phyloP scores from a whole-genome alignment of 2,329 filamentous ascomycete species.

The Xylaria sp. region DNA sequence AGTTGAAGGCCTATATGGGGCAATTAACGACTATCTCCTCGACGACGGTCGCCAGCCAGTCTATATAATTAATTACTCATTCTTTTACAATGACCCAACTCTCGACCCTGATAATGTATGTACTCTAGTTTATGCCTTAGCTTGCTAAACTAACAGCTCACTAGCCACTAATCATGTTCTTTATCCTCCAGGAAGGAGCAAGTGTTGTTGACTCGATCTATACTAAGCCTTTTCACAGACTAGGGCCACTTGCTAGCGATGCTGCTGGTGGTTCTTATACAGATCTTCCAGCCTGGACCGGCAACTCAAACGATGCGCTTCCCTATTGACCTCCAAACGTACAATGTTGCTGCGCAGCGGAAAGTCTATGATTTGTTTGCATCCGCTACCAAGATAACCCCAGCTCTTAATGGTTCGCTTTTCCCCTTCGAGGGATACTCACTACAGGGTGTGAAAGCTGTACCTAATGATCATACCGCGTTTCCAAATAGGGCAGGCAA shows the following conservation, averaged over 20 bases:
- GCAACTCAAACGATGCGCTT: constrained; percentile 34
- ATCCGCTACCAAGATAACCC: constrained; percentile 46
- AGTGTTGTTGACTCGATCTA: constrained; percentile 34
- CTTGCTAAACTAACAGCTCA: constrained; percentile 7
- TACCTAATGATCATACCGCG: constrained; percentile 38
- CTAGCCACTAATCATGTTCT: constrained; percentile 39
- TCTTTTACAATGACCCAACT: constrained; percentile 33
- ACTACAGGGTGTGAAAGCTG: constrained; percentile 37
- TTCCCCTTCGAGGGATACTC: constrained; percentile 45
- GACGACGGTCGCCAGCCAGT: constrained; percentile 50
- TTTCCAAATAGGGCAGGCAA: constrained; percentile 38
- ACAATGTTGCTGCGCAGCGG: constrained; percentile 52
- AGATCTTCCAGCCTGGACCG: constrained; percentile 36
- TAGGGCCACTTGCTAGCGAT: constrained; percentile 29
- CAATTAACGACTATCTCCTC: constrained; percentile 58
- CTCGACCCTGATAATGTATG: constrained; percentile 36
- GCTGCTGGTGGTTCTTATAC: constrained; percentile 28
- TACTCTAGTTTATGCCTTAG: background rate
- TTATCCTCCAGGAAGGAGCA: constrained; percentile 40
- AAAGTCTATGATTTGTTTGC: constrained; percentile 54
- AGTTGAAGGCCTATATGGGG: constrained; percentile 60
- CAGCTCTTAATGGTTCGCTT: constrained; percentile 47
- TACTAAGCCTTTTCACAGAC: constrained; percentile 34
- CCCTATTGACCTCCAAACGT: constrained; percentile 42
- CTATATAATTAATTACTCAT: constrained; percentile 32